These are phyloP conservation scores for Tulasnella sp. DNA, from an alignment of 768 basidiomycete species.

Conservation along the genomic window DNA sequence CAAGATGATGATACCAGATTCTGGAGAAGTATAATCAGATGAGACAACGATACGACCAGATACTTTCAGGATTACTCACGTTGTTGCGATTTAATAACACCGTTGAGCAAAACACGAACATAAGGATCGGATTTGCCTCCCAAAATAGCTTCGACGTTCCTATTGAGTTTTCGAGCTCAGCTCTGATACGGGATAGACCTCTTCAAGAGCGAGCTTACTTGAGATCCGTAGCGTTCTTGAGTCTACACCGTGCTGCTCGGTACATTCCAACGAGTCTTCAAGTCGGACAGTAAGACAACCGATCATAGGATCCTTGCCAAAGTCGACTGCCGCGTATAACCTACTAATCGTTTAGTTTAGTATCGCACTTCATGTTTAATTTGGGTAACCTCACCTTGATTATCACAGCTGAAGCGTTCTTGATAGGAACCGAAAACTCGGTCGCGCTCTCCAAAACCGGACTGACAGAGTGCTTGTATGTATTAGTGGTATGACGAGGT, in stretches of 20 bases:
- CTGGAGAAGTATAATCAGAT: constrained; percentile 39
- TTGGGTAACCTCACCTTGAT: constrained; percentile 36
- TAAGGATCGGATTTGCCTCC: constrained; percentile 98
- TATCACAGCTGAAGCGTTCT: constrained; percentile 49
- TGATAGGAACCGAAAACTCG: constrained; percentile 87
- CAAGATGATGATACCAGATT: constrained; percentile 80
- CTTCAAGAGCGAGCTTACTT: constrained; percentile 41
- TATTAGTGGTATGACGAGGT: constrained; percentile 47
- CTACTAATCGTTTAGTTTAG: not conserved
- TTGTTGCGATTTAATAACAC: constrained; percentile 71
- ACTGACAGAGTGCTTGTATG: constrained; percentile 70
- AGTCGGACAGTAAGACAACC: constrained; percentile 68
- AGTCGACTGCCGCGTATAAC: constrained; percentile 83
- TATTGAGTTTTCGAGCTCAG: too few relatives aligned
- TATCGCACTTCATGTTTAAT: not conserved
- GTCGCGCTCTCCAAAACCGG: constrained; percentile 82
- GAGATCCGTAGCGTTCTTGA: constrained; percentile 80
- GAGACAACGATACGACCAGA: too few relatives aligned
- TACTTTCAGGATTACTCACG: too few relatives aligned
- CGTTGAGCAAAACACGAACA: constrained; percentile 67
- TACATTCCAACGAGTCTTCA: constrained; percentile 60
- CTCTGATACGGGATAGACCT: not conserved
- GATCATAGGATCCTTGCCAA: constrained; percentile 67
- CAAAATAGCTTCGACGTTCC: constrained; percentile 78
- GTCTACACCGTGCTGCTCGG: constrained; percentile 34